Evolutionary conservation across 371 early-diverging fungal genomes (phyloP).

Genomic region (Mortierella sp.): DNA sequence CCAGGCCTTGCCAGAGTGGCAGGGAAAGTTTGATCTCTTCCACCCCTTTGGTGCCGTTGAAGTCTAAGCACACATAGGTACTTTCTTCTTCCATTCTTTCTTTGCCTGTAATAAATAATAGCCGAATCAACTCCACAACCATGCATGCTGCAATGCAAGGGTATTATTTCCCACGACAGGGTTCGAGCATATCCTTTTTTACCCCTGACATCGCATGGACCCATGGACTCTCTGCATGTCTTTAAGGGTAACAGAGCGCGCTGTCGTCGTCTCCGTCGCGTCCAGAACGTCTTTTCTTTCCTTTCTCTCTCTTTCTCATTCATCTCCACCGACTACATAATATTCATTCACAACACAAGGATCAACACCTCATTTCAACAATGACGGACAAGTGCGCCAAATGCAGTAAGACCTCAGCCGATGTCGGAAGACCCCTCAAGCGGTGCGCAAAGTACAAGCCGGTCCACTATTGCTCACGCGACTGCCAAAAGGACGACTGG

Average conservation of each 20-base stretch:
- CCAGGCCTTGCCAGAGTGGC: slow-evolving; percentile 24
- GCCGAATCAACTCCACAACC: not conserved
- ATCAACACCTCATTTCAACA: not conserved
- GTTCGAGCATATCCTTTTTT: no score
- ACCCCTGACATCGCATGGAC: no score
- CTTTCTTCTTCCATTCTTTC: not conserved
- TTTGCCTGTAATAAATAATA: not conserved
- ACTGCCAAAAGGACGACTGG: slow-evolving; percentile 36
- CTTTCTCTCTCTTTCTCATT: not conserved
- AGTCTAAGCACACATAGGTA: no score
- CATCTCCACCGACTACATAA: not conserved
- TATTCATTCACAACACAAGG: not conserved
- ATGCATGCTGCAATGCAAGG: not conserved
- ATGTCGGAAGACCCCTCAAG: slow-evolving; percentile 17
- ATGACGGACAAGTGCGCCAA: slow-evolving; percentile 3
- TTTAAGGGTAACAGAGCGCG: no score
- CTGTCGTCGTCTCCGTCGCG: no score
- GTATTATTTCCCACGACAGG: no score
- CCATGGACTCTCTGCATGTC: no score
- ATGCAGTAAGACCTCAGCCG: slow-evolving; percentile 11
- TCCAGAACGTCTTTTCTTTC: no score
- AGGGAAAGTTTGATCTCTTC: slow-evolving; percentile 29
- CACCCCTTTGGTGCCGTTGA: slow-evolving; percentile 27
- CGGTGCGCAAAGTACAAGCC: slow-evolving; percentile 21
- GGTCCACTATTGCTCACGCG: slow-evolving; percentile 22